Evolutionary conservation across 2,329 filamentous ascomycete genomes (phyloP).

Genomic region (Fusarium aywerte): DNA sequence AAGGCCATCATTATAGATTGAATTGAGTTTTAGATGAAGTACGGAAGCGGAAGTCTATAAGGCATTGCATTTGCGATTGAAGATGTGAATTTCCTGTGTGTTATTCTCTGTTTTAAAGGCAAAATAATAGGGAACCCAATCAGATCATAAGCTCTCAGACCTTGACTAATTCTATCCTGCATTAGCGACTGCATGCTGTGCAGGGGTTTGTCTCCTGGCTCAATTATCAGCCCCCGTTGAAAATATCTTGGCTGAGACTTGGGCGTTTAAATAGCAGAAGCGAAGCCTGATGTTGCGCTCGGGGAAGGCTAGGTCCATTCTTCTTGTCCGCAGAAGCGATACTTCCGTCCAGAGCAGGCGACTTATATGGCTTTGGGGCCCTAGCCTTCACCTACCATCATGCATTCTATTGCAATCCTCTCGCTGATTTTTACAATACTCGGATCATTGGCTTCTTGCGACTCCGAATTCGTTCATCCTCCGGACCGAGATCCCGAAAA

Average conservation of each 20-base stretch:
- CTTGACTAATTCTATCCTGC: no score
- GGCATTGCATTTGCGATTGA: rapidly evolving
- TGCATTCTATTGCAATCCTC: rapidly evolving
- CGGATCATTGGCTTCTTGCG: rapidly evolving
- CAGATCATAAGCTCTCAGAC: background rate
- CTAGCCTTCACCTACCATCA: rapidly evolving
- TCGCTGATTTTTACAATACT: background rate
- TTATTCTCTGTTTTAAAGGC: background rate
- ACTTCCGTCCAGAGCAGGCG: background rate
- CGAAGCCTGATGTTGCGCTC: background rate
- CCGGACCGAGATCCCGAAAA: background rate
- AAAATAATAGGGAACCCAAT: background rate
- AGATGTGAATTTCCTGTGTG: background rate
- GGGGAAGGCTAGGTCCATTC: background rate
- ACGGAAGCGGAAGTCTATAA: background rate
- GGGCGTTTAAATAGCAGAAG: background rate
- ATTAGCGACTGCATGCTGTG: background rate
- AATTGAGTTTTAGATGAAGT: background rate
- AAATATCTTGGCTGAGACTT: rapidly evolving
- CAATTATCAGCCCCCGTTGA: background rate
- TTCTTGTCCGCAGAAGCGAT: no score
- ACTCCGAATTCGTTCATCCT: background rate
- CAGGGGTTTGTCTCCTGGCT: background rate
- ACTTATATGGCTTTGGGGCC: background rate
- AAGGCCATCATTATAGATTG: background rate